phyloP scores from a whole-genome alignment of 177 flowering plant genomes.

The Tripterygium wilfordii region DNA sequence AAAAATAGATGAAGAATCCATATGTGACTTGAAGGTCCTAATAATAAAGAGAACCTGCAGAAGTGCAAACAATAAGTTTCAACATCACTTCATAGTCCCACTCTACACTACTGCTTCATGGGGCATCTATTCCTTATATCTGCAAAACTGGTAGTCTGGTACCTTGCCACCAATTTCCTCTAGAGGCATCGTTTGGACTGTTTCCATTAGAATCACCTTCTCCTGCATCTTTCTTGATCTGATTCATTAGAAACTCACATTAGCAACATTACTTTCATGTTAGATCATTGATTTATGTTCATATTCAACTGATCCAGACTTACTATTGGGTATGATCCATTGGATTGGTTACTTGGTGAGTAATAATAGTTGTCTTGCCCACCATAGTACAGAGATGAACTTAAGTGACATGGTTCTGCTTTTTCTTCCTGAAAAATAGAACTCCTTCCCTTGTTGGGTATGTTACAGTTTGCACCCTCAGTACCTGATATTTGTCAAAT shows the following conservation, averaged over 20 bases:
- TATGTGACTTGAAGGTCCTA: conserved; percentile 21
- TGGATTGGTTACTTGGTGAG: conserved; percentile 23
- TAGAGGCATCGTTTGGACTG: conserved; percentile 31
- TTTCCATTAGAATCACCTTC: conserved; percentile 34
- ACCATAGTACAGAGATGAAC: conserved; percentile 79
- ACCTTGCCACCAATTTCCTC: conserved; percentile 73
- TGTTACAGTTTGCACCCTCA: conserved; percentile 10
- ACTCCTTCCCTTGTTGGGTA: conserved; percentile 21
- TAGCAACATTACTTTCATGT: conserved; percentile 4
- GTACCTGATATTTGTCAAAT: background rate
- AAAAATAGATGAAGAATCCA: conserved; percentile 22
- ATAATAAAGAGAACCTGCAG: conserved; percentile 71
- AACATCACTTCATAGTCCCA: no score
- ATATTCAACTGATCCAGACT: conserved; percentile 16
- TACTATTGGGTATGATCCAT: conserved; percentile 37
- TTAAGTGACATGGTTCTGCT: conserved; percentile 46
- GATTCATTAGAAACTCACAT: conserved; percentile 7
- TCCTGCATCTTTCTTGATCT: conserved; percentile 39
- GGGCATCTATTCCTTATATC: no score
- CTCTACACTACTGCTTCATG: no score
- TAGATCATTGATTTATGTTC: background rate
- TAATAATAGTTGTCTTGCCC: conserved; percentile 59
- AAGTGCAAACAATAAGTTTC: no score
- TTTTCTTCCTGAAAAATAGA: conserved; percentile 32
- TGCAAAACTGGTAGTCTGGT: no score